Conservation (phyloP, 495 filamentous ascomycete genomes). For the Tuber microsphaerosporum region DNA sequence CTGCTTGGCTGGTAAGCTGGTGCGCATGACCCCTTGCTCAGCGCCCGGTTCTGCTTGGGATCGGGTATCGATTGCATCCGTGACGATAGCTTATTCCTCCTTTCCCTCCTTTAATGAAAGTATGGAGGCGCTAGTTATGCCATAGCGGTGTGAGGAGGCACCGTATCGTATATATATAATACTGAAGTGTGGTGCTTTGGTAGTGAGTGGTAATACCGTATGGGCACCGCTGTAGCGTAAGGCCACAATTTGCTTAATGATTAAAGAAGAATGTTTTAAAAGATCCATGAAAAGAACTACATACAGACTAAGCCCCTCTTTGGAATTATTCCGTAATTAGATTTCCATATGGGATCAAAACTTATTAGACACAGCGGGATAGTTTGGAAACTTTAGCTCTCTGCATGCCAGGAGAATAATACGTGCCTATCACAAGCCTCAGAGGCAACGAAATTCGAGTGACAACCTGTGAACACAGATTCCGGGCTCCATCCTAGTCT, state of each 20-base stretch:
- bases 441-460: background rate
- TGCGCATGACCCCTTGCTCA: background rate
- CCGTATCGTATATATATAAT: background rate
- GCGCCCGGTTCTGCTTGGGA: background rate
- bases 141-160: background rate
- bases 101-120: background rate
- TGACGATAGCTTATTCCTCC: background rate
- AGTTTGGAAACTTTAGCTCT: background rate
- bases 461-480: background rate
- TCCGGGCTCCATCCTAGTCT: background rate
- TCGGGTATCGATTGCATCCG: background rate
- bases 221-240: background rate
- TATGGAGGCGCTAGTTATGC: background rate
- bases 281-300: background rate
- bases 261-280: background rate
- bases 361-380: background rate
- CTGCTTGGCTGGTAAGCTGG: background rate
- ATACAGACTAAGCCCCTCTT: background rate
- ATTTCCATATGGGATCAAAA: background rate
- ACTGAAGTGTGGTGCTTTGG: background rate
- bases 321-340: background rate
- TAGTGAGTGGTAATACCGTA: background rate
- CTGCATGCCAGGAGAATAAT: background rate
- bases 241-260: background rate
- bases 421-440: background rate